Conservation (phyloP, 2,329 filamentous ascomycete species). For the Fusarium sp. region DNA sequence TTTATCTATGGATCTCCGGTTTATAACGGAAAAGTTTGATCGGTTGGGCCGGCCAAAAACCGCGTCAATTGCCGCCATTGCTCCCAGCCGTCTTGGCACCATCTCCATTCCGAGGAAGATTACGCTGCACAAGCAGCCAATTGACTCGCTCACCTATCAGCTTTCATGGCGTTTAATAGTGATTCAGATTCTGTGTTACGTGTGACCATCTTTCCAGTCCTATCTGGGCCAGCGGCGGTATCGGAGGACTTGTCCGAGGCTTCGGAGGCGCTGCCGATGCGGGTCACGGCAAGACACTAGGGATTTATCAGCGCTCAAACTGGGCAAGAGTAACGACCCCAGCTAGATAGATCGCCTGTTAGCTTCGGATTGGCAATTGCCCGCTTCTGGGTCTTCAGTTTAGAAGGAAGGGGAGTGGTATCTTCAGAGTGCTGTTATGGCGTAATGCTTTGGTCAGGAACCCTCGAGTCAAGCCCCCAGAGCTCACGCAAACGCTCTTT, state of each 20-base stretch:
- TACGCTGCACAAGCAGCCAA: too few relatives aligned
- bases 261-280: constrained; percentile 26
- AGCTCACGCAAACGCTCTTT: neutral
- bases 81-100: too few relatives aligned
- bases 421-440: too few relatives aligned
- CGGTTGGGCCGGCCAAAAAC: neutral
- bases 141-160: neutral
- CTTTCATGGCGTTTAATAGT: too few relatives aligned
- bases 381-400: neutral
- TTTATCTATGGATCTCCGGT: too few relatives aligned
- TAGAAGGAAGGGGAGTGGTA: too few relatives aligned
- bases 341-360: too few relatives aligned
- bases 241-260: constrained; percentile 24
- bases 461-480: neutral
- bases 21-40: too few relatives aligned
- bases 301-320: too few relatives aligned
- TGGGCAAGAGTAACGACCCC: too few relatives aligned
- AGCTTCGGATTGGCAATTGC: neutral
- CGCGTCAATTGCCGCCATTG: neutral
- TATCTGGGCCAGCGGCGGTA: neutral
- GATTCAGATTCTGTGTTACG: neutral
- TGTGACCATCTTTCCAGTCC: neutral
- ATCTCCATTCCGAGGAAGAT: too few relatives aligned
- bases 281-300: neutral
- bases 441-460: too few relatives aligned